Percentiles rank a stretch among this genome's conserved stretches.
These are phyloP conservation scores for Ceratocystis diversiconidia DNA, from an alignment of 2,329 filamentous ascomycete species.

Conservation along the genomic window DNA sequence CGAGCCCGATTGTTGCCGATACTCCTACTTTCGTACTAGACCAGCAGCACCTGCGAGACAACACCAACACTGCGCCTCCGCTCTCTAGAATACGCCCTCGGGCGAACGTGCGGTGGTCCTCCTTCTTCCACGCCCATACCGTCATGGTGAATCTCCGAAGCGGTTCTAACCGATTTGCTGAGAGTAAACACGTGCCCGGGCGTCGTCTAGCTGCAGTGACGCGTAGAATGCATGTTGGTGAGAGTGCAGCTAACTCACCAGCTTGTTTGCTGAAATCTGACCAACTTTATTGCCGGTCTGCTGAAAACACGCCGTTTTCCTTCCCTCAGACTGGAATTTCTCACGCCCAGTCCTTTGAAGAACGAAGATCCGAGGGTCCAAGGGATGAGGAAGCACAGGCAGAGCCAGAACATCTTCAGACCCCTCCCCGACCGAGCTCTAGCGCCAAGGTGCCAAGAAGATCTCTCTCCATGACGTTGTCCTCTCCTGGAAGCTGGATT, in stretches of 20 bases:
- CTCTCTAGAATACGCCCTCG: constrained; percentile 4
- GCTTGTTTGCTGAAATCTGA: constrained; percentile 15
- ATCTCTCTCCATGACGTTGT: constrained; percentile 47
- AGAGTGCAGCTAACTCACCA: constrained; percentile 9
- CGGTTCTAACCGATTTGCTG: constrained; percentile 28
- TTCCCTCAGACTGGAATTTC: neutral
- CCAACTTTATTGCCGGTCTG: constrained; percentile 9
- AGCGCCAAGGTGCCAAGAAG: constrained; percentile 22
- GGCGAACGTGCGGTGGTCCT: constrained; percentile 32
- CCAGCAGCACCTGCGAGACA: neutral
- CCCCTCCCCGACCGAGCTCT: neutral
- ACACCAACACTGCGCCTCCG: neutral
- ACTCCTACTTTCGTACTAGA: constrained; percentile 9
- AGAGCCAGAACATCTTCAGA: neutral
- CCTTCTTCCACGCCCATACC: constrained; percentile 40
- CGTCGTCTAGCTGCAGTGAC: constrained; percentile 12
- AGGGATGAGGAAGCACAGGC: neutral
- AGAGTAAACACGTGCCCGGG: constrained; percentile 7
- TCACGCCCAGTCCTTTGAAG: neutral
- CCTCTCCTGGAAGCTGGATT: constrained; percentile 43
- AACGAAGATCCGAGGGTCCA: neutral
- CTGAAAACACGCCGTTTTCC: neutral
- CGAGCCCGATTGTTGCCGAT: neutral
- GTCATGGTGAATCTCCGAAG: constrained; percentile 21
- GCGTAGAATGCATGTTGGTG: constrained; percentile 13